Base-by-base conservation (phyloP, 2,329 filamentous ascomycete genomes). In the Apiospora arundinis region DNA sequence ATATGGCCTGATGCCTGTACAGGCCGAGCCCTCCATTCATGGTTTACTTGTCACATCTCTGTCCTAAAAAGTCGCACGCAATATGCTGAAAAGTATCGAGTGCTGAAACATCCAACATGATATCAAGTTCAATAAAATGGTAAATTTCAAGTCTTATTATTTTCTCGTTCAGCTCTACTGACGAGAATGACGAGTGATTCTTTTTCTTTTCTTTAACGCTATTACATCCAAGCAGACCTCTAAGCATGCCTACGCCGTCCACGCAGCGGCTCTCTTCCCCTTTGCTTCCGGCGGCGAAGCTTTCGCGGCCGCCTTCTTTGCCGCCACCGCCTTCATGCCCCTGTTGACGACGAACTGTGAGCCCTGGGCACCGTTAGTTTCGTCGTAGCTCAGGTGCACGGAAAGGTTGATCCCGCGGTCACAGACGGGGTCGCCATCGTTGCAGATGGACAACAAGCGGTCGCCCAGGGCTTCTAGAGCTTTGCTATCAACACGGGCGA, bases 401-500 rank as follows among this genome's bases (percentile, higher is more conserved):
- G 73, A 52, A 0, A 71, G 2, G n/a, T 69, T 67, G 4, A 70
- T 70, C 8, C 75, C 75, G 12, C 74, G 74, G 52, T 75, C 74
- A 49, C 75, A 77, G 28, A 73, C 76, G 23, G 60, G 69, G 40
- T 77, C 75, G 6, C 71, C 72, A 4, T 46, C 66, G 46, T 75
- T 73, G 68, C 75, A 77, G 52, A 74, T 76, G 1, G 72, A 74
- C 12, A 72, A 72, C 46, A 77, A 70, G 16, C 71, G 70, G 9
- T 69, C 49, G 23, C 67, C 69, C 12, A 75, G 67, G 21, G 72
- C 72, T 11, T 69, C 69, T 48, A 74, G 76, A 21, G 69, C 72
- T 2, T 66, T 49, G 23, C 69, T 67, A 63, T 76, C 63, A 16
- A 69, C 60, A 8, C 75, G 75, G 2, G 75, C 73, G 66, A 76